These are phyloP conservation scores for Hippophae rhamnoides DNA, from an alignment of 306 rosid species.

Conservation along the genomic window DNA sequence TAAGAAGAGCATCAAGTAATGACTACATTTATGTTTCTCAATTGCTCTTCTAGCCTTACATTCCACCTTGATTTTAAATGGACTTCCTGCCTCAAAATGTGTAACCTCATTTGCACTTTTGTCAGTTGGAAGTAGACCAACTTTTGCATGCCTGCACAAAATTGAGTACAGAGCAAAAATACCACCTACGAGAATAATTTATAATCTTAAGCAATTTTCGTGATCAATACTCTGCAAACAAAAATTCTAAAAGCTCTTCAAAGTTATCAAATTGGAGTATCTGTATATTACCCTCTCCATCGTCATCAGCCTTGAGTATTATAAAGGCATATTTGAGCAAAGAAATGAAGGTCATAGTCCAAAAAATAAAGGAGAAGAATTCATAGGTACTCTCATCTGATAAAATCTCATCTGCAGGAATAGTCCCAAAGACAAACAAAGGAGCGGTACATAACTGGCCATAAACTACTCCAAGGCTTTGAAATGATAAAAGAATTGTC, in stretches of 20 bases:
- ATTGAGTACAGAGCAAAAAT: conserved; percentile 71
- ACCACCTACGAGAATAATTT: conserved; percentile 42
- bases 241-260: neutral
- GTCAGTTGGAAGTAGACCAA: conserved; percentile 64
- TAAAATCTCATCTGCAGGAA: conserved; percentile 22
- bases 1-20: conserved; percentile 50
- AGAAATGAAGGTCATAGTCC: conserved; percentile 60
- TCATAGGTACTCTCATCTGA: conserved; percentile 43
- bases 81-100: conserved; percentile 27
- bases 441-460: conserved; percentile 82
- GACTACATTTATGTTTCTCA: conserved; percentile 47
- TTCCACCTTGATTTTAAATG: conserved; percentile 33
- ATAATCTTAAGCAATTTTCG: conserved; percentile 14
- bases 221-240: conserved; percentile 1
- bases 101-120: conserved; percentile 34
- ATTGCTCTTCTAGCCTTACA: conserved; percentile 59
- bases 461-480: conserved; percentile 69
- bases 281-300: conserved; percentile 49
- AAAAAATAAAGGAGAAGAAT: conserved; percentile 64
- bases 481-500: conserved; percentile 54
- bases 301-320: conserved; percentile 57
- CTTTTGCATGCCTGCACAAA: conserved; percentile 75
- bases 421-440: conserved; percentile 58
- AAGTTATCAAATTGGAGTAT: neutral
- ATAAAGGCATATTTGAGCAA: conserved; percentile 54